These are phyloP conservation scores for Ogataea hybrid DNA, from an alignment of 1,139 yeast genomes.

Conservation along the genomic window DNA sequence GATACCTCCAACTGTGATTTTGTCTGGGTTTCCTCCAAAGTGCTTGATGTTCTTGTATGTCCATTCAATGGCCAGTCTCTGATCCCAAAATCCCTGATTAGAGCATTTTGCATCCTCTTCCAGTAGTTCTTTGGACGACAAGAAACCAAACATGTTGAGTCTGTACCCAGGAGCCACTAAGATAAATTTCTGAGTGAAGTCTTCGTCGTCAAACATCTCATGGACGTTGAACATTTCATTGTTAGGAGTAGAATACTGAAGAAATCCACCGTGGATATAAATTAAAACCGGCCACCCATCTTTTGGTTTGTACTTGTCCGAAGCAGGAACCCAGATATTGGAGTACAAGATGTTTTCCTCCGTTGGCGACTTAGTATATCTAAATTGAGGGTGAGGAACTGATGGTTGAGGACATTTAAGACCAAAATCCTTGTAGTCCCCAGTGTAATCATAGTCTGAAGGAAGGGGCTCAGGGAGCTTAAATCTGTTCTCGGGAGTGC, in stretches of 20 bases:
- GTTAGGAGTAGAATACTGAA: slow-evolving; percentile 38
- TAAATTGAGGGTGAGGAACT: slow-evolving; percentile 29
- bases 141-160: too few relatives aligned
- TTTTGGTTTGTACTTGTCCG: slow-evolving; percentile 31
- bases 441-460: slow-evolving; percentile 35
- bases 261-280: slow-evolving; percentile 43
- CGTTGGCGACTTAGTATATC: slow-evolving; percentile 24
- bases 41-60: too few relatives aligned
- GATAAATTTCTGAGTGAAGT: too few relatives aligned
- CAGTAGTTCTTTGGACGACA: too few relatives aligned
- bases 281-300: slow-evolving; percentile 41
- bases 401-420: slow-evolving; percentile 38
- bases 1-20: slow-evolving; percentile 33
- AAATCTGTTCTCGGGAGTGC: slow-evolving; percentile 14
- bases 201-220: slow-evolving; percentile 30
- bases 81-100: too few relatives aligned
- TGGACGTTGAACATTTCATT: slow-evolving; percentile 21
- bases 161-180: too few relatives aligned
- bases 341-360: slow-evolving; percentile 38
- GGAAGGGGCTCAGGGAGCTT: slow-evolving; percentile 27
- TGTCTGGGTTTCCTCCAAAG: slow-evolving; percentile 34
- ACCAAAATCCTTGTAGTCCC: slow-evolving; percentile 34
- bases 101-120: too few relatives aligned
- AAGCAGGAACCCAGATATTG: slow-evolving; percentile 41
- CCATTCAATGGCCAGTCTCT: too few relatives aligned